phyloP scores from a whole-genome alignment of 2,329 filamentous ascomycete species.

The Diaporthe amygdali region DNA sequence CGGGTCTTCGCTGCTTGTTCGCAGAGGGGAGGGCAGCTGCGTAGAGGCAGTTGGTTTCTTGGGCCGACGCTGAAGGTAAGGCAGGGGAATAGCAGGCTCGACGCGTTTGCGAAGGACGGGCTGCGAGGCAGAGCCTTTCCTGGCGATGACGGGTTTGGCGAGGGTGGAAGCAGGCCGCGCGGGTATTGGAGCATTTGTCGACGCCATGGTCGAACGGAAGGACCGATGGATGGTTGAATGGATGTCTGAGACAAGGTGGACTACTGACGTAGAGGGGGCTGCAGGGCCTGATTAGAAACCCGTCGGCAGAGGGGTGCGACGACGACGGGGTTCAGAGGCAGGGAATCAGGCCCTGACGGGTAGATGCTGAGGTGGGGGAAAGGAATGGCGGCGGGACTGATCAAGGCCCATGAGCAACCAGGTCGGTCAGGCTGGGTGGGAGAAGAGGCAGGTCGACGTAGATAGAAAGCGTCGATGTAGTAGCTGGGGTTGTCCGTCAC shows the following conservation, averaged over 20 bases:
- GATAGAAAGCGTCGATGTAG: background rate
- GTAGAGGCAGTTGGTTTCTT: slow-evolving; percentile 15
- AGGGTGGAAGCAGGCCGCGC: background rate
- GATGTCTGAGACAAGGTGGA: background rate
- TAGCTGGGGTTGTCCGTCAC: slow-evolving; percentile 12
- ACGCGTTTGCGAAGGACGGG: slow-evolving; percentile 18
- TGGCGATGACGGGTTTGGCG: background rate
- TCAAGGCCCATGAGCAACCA: background rate
- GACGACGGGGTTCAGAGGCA: slow-evolving; percentile 14
- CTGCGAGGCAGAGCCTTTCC: slow-evolving; percentile 4
- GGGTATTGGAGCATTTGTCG: slow-evolving; percentile 9
- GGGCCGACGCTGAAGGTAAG: slow-evolving; percentile 22
- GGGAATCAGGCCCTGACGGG: slow-evolving; percentile 10
- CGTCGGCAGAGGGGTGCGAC: slow-evolving; percentile 3
- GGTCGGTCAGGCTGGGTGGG: background rate
- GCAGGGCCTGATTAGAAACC: slow-evolving; percentile 16
- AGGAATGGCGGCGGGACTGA: slow-evolving; percentile 13
- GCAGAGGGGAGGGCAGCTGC: slow-evolving; percentile 21
- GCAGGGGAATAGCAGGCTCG: slow-evolving; percentile 24
- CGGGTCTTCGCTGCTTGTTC: slow-evolving; percentile 21
- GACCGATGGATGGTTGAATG: background rate
- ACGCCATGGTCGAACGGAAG: slow-evolving; percentile 18
- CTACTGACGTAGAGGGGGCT: slow-evolving; percentile 11
- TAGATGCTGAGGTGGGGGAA: slow-evolving; percentile 7
- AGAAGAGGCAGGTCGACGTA: background rate